Evolutionary conservation across 192 early-diverging fungal genomes (phyloP).

Genomic region (Podila epicladia): DNA sequence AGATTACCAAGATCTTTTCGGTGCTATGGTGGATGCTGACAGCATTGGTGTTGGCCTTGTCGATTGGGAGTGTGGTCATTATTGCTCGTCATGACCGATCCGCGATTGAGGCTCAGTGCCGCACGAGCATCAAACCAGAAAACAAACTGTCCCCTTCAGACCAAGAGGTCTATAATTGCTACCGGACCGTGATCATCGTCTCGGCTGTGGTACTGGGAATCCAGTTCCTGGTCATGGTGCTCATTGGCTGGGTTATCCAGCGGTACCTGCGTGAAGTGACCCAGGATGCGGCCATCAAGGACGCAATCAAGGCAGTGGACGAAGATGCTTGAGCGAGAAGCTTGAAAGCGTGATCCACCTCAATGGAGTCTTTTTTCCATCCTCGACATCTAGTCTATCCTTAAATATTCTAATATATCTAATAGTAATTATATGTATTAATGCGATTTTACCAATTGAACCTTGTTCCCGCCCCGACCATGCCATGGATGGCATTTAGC

Average conservation of each 20-base stretch:
- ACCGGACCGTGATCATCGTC: constrained; percentile 18
- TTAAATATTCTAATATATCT: too few relatives aligned
- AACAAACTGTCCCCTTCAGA: constrained; percentile 12
- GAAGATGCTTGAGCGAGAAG: constrained; percentile 13
- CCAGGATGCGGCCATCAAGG: constrained; percentile 30
- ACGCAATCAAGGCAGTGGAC: constrained; percentile 36
- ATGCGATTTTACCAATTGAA: too few relatives aligned
- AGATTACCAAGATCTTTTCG: constrained; percentile 19
- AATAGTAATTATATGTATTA: too few relatives aligned
- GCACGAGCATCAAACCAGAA: neutral
- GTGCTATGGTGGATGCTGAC: constrained; percentile 38
- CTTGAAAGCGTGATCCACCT: neutral
- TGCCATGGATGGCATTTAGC: too few relatives aligned
- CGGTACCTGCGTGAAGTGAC: constrained; percentile 42
- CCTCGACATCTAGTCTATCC: too few relatives aligned
- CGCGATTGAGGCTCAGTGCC: constrained; percentile 24
- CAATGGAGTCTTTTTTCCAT: too few relatives aligned
- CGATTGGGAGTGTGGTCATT: constrained; percentile 24
- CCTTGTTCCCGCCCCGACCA: too few relatives aligned
- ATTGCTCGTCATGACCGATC: constrained; percentile 21
- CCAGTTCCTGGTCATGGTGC: constrained; percentile 40
- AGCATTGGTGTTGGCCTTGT: constrained; percentile 24
- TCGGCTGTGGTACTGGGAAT: constrained; percentile 38
- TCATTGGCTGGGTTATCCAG: constrained; percentile 43
- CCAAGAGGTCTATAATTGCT: constrained; percentile 16